Conservation (phyloP, 2,329 filamentous ascomycete species). For the Penicillium sp. region DNA sequence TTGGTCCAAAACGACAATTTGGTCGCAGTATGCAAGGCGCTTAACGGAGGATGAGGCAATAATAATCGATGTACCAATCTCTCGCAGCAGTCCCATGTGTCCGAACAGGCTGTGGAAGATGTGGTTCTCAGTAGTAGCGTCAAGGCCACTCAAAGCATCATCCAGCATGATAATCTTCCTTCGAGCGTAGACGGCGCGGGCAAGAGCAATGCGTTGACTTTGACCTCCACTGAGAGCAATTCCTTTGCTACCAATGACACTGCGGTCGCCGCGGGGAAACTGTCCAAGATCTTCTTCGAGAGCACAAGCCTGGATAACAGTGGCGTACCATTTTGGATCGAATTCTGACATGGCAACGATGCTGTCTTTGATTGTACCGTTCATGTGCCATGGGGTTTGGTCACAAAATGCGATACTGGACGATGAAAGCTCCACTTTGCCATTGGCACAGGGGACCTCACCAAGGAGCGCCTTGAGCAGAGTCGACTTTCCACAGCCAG, state of each 20-base stretch:
- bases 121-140: conserved; percentile 45
- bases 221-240: conserved; percentile 50
- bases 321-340: conserved; percentile 35
- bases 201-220: conserved; percentile 50
- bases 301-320: conserved; percentile 35
- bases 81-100: conserved; percentile 42
- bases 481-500: conserved; percentile 51
- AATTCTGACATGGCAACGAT: conserved; percentile 36
- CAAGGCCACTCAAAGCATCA: conserved; percentile 49
- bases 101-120: conserved; percentile 47
- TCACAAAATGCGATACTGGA: conserved; percentile 39
- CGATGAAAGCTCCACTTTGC: conserved; percentile 30
- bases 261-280: conserved; percentile 40
- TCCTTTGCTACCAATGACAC: conserved; percentile 48
- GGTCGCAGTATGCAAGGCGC: conserved; percentile 40
- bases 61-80: conserved; percentile 37
- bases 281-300: conserved; percentile 38
- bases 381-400: conserved; percentile 40
- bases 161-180: conserved; percentile 47
- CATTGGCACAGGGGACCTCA: conserved; percentile 35
- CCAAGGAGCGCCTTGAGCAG: conserved; percentile 44
- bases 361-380: conserved; percentile 39
- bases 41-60: conserved; percentile 38
- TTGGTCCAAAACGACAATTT: conserved; percentile 38
- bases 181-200: conserved; percentile 48